Percentiles rank a stretch among this genome's conserved stretches.
phyloP scores from a whole-genome alignment of 257 asterid species.

The Salvia splendens region DNA sequence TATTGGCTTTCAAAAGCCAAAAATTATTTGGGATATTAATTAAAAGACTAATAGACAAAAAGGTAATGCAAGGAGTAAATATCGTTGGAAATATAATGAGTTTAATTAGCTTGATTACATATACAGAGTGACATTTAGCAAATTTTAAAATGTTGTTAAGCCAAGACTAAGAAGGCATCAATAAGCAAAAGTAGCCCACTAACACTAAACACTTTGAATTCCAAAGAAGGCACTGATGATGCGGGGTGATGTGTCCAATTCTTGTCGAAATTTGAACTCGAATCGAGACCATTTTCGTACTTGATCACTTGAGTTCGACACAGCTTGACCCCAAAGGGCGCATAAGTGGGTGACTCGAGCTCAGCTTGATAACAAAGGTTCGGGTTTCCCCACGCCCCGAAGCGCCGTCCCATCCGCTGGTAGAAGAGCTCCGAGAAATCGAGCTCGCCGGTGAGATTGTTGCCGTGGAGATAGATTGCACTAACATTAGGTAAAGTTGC shows the following conservation, averaged over 20 bases:
- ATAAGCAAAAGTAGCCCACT: constrained; percentile 36
- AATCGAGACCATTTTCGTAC: constrained; percentile 32
- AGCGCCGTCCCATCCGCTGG: constrained; percentile 73
- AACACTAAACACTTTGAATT: constrained; percentile 29
- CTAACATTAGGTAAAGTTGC: constrained; percentile 56
- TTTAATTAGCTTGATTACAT: constrained; percentile 25
- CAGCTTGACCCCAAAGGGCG: constrained; percentile 67
- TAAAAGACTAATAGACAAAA: neutral
- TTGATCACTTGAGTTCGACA: constrained; percentile 47
- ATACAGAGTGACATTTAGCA: constrained; percentile 20
- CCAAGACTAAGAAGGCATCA: constrained; percentile 34
- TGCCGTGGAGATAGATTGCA: constrained; percentile 76
- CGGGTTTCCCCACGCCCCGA: constrained; percentile 88
- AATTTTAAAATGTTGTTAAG: neutral
- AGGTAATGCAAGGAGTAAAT: neutral
- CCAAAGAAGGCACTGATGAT: constrained; percentile 38
- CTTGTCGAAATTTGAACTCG: constrained; percentile 33
- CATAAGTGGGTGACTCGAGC: constrained; percentile 35
- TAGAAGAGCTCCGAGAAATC: constrained; percentile 62
- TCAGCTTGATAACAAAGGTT: constrained; percentile 61
- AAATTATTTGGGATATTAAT: neutral
- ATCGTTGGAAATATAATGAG: neutral
- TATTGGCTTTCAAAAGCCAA: neutral
- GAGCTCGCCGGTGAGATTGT: constrained; percentile 82
- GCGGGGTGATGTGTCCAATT: constrained; percentile 28